Evolutionary conservation across 345 rosid genomes (phyloP).

Genomic region (Pistacia vera): DNA sequence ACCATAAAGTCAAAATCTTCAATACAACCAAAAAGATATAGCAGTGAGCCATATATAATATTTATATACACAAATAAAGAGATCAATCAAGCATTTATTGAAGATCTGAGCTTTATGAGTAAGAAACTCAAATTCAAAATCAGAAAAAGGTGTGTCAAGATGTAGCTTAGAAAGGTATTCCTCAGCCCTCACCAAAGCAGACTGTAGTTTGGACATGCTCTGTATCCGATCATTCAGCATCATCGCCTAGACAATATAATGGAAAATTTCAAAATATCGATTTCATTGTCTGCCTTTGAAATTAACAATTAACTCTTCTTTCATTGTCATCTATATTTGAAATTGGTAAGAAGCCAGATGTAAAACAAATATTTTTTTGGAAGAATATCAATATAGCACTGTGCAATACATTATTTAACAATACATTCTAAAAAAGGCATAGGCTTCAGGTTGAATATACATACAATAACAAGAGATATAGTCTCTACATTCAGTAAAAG

Average conservation of each 20-base stretch:
- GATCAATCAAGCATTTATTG: too few relatives aligned
- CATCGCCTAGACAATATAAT: conserved; percentile 39
- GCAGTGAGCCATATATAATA: too few relatives aligned
- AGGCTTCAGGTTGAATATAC: neutral
- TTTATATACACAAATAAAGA: too few relatives aligned
- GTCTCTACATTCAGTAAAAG: neutral
- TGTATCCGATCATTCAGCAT: conserved; percentile 65
- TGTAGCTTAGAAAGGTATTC: conserved; percentile 58
- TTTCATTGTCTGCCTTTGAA: neutral
- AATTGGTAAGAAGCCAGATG: neutral
- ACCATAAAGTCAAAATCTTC: too few relatives aligned
- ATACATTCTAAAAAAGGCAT: neutral
- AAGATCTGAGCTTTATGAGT: too few relatives aligned
- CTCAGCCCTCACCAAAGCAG: conserved; percentile 56
- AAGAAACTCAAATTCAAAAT: conserved; percentile 53
- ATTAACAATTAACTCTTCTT: neutral
- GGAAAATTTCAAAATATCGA: neutral
- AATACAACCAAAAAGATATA: too few relatives aligned
- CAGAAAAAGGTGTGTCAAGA: conserved; percentile 40
- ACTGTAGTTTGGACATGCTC: conserved; percentile 42
- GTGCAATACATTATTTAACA: neutral
- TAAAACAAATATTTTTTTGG: neutral
- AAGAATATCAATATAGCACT: conserved; percentile 1
- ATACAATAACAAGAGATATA: neutral
- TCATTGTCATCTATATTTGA: neutral